Evolutionary conservation across 1,139 yeast species (phyloP).

Genomic region (Diutina mesorugosa): DNA sequence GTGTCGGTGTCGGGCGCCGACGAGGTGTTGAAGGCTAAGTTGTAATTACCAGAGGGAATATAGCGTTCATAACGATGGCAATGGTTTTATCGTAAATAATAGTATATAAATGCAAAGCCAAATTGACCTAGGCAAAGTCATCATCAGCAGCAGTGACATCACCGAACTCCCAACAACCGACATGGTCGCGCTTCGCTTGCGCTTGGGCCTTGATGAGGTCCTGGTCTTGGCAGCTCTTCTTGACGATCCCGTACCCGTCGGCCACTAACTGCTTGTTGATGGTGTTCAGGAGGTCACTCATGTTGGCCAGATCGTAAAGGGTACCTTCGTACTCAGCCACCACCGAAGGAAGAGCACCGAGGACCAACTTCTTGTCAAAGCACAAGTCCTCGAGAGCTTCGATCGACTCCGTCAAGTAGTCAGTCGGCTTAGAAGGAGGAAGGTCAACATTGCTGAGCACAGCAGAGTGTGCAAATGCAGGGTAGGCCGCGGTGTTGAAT

Average conservation of each 20-base stretch:
- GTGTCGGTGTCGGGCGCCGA: slow-evolving; percentile 9
- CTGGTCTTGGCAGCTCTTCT: slow-evolving; percentile 15
- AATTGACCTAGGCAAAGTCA: background rate
- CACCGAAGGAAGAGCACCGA: slow-evolving; percentile 36
- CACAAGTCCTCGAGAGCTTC: slow-evolving; percentile 42
- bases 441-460: slow-evolving; percentile 41
- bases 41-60: slow-evolving; percentile 4
- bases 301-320: slow-evolving; percentile 47
- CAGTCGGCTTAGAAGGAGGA: slow-evolving; percentile 49
- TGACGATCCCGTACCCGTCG: slow-evolving; percentile 57
- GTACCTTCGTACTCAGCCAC: slow-evolving; percentile 35
- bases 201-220: slow-evolving; percentile 29
- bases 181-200: slow-evolving; percentile 37
- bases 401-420: slow-evolving; percentile 48
- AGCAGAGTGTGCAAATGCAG: slow-evolving; percentile 49
- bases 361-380: slow-evolving; percentile 44
- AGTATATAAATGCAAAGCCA: no score
- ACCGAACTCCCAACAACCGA: slow-evolving; percentile 78
- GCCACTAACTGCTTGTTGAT: slow-evolving; percentile 50
- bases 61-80: no score
- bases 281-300: slow-evolving; percentile 44
- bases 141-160: slow-evolving; percentile 54
- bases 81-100: no score
- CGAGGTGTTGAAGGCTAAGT: slow-evolving; percentile 8
- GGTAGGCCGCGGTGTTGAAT: slow-evolving; percentile 25